phyloP scores from a whole-genome alignment of 495 filamentous ascomycete species.

The Xylaria scruposa region DNA sequence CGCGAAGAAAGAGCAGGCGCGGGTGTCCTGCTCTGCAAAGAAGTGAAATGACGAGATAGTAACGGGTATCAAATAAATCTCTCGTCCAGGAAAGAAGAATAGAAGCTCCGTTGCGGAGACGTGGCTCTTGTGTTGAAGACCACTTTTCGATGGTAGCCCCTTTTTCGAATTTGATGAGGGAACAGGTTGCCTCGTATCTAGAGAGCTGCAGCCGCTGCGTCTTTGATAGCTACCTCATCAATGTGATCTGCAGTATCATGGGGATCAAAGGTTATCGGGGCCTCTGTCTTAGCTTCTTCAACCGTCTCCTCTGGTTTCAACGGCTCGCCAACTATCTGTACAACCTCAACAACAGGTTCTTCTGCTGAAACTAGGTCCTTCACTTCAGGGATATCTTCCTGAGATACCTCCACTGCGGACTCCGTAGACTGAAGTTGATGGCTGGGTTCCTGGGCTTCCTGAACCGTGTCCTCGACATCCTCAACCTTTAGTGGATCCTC shows the following conservation, averaged over 20 bases:
- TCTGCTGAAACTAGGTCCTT: background rate
- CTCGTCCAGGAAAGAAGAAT: constrained; percentile 6
- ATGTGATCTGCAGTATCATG: background rate
- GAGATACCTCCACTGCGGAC: background rate
- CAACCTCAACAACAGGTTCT: background rate
- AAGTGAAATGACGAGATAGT: constrained; percentile 19
- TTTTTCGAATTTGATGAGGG: constrained; percentile 4
- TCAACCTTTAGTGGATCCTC: constrained; percentile 32
- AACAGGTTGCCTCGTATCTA: constrained; percentile 17
- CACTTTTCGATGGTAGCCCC: constrained; percentile 16
- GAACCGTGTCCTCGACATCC: constrained; percentile 35
- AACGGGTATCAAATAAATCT: constrained; percentile 26
- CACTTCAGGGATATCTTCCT: constrained; percentile 1
- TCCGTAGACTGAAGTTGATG: constrained; percentile 8
- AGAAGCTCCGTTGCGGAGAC: constrained; percentile 9
- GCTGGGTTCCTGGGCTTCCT: constrained; percentile 25
- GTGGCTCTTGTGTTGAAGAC: background rate
- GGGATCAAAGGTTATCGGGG: background rate
- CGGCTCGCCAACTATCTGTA: background rate
- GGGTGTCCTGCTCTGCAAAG: constrained; percentile 1
- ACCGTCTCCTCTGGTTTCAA: background rate
- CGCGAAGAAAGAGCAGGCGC: background rate
- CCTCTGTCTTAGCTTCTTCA: constrained; percentile 10
- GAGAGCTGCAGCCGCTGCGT: constrained; percentile 17
- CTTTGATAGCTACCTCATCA: constrained; percentile 1